These are phyloP conservation scores for Stylonectria norvegica DNA, from an alignment of 2,329 filamentous ascomycete genomes.

Conservation along the genomic window DNA sequence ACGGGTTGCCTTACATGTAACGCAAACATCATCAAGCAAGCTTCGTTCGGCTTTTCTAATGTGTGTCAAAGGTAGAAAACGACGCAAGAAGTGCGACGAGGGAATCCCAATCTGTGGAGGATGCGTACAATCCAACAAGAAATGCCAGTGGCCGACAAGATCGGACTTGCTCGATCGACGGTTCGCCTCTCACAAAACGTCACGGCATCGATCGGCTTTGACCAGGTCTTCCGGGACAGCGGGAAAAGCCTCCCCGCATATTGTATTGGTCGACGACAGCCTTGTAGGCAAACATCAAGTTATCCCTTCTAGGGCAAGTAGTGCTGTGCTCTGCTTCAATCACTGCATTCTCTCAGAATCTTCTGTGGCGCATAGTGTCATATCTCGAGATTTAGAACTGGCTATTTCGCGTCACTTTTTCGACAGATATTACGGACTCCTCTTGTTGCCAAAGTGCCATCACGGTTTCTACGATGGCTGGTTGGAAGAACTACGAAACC, in stretches of 20 bases:
- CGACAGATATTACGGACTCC: conserved; percentile 17
- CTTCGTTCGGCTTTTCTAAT: not conserved
- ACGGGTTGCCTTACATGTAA: conserved; percentile 19
- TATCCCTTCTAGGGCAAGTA: not conserved
- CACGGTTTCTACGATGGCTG: conserved; percentile 28
- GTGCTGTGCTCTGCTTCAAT: not conserved
- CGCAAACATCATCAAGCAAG: too few species aligned
- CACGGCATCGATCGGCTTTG: not conserved
- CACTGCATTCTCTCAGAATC: conserved; percentile 6
- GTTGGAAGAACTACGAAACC: conserved; percentile 27
- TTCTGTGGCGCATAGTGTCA: conserved; percentile 6
- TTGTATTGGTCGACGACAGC: too few species aligned
- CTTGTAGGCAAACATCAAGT: not conserved
- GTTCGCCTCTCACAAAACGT: too few species aligned
- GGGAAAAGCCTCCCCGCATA: too few species aligned
- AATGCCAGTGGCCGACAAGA: conserved; percentile 14
- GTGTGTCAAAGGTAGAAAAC: conserved; percentile 9
- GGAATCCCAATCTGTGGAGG: conserved; percentile 7
- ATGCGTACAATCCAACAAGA: conserved; percentile 4
- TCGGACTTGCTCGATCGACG: conserved; percentile 13
- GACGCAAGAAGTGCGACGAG: conserved; percentile 20
- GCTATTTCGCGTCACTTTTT: conserved; percentile 20
- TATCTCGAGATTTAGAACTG: conserved; percentile 14
- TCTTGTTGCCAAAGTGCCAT: conserved; percentile 29
- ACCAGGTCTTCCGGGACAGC: too few species aligned